Evolutionary conservation across 352 stramenopile species (phyloP), one percentile per base, ranked within the genome.

Genomic region (Globisporangium canariense): DNA sequence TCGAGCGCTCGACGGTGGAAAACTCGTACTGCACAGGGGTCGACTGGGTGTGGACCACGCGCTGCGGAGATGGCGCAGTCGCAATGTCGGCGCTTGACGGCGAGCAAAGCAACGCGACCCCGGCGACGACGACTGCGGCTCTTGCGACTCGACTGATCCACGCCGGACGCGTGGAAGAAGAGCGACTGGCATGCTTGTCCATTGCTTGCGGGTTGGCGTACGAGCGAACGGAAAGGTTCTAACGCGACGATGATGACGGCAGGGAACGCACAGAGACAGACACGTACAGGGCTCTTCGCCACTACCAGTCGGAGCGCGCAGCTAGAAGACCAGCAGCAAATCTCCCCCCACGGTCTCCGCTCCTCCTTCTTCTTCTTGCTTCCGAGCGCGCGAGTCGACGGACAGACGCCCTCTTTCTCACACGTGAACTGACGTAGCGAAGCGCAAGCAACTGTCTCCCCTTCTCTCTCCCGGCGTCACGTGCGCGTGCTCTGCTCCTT

Each of bases 41-140:
- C 13, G 62, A 43, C 20, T 61, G 62, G 7, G 40, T 56, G 38
- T 49, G 52, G n/a, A 55, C 41, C 10, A 62, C 61, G 43, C 60
- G 52, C 32, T 55, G 10, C 8, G 40, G 53, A 25, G 36, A 2
- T 14, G 52, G 9, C 2, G 34, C 1, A 13, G 30, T 7, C 14
- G 38, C 9, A 30, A 13, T 25, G 11, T 45, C 36, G 14, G 25
- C 49, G 20, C 50, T 43, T 4, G 50, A 36, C 22, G 4, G 14
- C 14, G 43, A 52, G 9, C 10, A 13, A 13, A 63, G 43, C 22
- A 38, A 47, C 20, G 22, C 59, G 14, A 46, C 14, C 10, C 16
- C 25, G 11, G 30, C 45, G n/a, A 46, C 9, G 14, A 41, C 11
- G 28, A 56, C 25, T 43, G 45, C 45, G 1, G 32, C 43, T 52